These are phyloP conservation scores for Stemphylium lycopersici DNA, from an alignment of 2,329 filamentous ascomycete species.

Conservation along the genomic window DNA sequence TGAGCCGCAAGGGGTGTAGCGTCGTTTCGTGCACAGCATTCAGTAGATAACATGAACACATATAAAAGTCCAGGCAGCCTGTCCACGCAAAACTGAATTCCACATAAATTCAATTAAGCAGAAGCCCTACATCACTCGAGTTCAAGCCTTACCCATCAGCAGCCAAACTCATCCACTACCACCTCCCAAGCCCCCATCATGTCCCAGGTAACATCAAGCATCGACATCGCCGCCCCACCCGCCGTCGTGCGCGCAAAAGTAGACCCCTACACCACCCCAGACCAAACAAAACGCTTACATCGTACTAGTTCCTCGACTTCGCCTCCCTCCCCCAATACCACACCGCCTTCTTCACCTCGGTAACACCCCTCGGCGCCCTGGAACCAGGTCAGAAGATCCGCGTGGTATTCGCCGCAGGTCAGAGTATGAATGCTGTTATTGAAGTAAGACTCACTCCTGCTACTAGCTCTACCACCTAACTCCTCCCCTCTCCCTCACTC, in stretches of 20 bases:
- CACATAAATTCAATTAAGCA: too few species aligned
- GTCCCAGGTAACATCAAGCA: conserved; percentile 12
- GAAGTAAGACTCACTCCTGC: conserved; percentile 9
- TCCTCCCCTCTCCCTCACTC: background rate
- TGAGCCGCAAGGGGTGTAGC: conserved; percentile 10
- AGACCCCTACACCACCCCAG: background rate
- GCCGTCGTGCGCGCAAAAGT: conserved; percentile 21
- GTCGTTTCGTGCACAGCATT: background rate
- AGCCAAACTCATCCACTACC: too few species aligned
- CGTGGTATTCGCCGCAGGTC: conserved; percentile 11
- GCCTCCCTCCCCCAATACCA: conserved; percentile 14
- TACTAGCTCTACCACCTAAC: too few species aligned
- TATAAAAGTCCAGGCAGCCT: background rate
- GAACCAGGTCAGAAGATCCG: conserved; percentile 19
- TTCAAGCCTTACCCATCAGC: too few species aligned
- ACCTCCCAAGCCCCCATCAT: conserved; percentile 3
- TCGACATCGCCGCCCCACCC: conserved; percentile 26
- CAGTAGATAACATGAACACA: background rate
- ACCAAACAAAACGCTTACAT: background rate
- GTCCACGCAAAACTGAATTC: too few species aligned
- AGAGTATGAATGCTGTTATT: conserved; percentile 12
- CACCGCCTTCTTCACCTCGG: conserved; percentile 21
- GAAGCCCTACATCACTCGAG: too few species aligned
- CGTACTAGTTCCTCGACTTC: conserved; percentile 21
- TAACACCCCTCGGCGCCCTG: conserved; percentile 18